A percentile compares a stretch with the other conserved stretches of the same genome.
These are phyloP conservation scores for Ulota crispa DNA, from an alignment of 225 moss, liverwort and hornwort species.

Conservation along the genomic window DNA sequence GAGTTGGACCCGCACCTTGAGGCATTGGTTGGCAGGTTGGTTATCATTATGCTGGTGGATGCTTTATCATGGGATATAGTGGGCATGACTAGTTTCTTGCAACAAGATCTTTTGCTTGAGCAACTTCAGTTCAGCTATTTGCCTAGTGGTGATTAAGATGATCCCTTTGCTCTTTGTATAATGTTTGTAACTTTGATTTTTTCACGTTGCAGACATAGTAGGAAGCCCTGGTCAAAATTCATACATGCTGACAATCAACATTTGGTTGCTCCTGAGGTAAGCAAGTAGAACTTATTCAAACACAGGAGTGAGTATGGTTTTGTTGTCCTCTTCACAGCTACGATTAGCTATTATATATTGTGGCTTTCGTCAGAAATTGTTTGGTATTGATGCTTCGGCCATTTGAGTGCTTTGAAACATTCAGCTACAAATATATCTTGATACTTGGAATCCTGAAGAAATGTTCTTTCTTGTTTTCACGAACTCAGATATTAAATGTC, in stretches of 20 bases:
- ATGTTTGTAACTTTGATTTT: background rate
- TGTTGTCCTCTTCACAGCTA: background rate
- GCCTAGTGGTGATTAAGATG: background rate
- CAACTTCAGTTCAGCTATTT: background rate
- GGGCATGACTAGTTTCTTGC: background rate
- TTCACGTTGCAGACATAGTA: slow-evolving; percentile 38
- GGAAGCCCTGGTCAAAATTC: slow-evolving; percentile 73
- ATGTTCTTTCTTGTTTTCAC: background rate
- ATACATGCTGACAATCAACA: slow-evolving; percentile 80
- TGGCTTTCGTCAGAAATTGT: too few species aligned
- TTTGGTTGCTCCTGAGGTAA: slow-evolving; percentile 75
- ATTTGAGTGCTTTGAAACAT: background rate
- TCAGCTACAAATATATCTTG: background rate
- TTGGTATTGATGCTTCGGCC: too few species aligned
- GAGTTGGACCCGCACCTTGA: slow-evolving; percentile 82
- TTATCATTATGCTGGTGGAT: background rate
- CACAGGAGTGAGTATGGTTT: background rate
- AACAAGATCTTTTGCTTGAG: background rate
- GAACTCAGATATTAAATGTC: background rate
- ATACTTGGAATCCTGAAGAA: background rate
- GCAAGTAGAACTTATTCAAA: background rate
- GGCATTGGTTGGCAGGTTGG: slow-evolving; percentile 77
- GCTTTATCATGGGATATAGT: background rate
- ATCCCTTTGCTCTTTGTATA: background rate
- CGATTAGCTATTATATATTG: background rate